A percentile compares a stretch with the other conserved stretches of the same genome.
phyloP scores from a whole-genome alignment of 768 basidiomycete genomes.

The Tulasnella calospora region DNA sequence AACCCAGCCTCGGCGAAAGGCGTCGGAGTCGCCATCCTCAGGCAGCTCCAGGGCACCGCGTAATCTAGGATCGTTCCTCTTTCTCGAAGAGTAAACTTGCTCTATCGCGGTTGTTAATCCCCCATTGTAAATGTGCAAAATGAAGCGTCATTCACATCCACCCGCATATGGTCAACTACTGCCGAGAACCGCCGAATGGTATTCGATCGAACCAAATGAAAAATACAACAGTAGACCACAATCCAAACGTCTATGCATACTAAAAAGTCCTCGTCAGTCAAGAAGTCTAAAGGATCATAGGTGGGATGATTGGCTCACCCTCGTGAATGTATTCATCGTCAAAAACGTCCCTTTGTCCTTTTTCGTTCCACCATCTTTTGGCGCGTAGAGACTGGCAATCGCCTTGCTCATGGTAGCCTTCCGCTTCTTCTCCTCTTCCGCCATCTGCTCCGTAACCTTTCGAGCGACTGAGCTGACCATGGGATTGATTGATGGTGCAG shows the following conservation, averaged over 20 bases:
- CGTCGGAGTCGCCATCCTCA: slow-evolving; percentile 20
- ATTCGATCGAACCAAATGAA: no score
- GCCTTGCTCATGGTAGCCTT: slow-evolving; percentile 79
- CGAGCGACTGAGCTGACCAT: slow-evolving; percentile 49
- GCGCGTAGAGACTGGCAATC: slow-evolving; percentile 72
- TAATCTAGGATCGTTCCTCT: not conserved
- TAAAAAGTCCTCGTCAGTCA: not conserved
- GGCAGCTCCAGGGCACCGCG: not conserved
- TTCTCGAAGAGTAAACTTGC: no score
- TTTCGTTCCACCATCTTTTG: slow-evolving; percentile 50
- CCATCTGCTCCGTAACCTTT: slow-evolving; percentile 66
- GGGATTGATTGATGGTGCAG: slow-evolving; percentile 48
- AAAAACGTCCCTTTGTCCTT: slow-evolving; percentile 90
- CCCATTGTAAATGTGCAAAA: no score
- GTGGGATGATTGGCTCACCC: slow-evolving; percentile 51
- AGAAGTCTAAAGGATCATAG: not conserved
- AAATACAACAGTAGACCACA: no score
- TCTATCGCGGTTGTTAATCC: no score
- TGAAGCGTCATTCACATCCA: no score
- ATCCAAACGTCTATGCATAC: not conserved
- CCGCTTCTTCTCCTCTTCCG: slow-evolving; percentile 75
- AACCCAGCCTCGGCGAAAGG: slow-evolving; percentile 23
- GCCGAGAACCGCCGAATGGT: no score
- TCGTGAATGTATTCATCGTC: slow-evolving; percentile 87
- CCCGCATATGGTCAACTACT: no score